Percentiles rank a stretch among this genome's conserved stretches.
Evolutionary conservation across 169 alveolate genomes (phyloP).

Genomic region (Perkinsus olseni): DNA sequence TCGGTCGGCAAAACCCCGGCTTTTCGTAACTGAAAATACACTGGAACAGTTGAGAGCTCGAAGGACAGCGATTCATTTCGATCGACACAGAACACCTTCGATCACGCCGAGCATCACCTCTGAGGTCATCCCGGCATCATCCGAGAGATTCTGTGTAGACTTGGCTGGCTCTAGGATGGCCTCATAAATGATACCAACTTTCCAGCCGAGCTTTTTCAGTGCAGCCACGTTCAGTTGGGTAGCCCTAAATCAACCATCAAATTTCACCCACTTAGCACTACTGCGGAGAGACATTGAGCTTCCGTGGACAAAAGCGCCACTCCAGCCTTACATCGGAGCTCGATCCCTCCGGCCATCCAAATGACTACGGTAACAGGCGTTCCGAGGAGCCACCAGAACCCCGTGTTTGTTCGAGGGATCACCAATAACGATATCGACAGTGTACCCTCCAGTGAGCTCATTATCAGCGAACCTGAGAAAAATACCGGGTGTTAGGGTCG

Average conservation of each 20-base stretch:
- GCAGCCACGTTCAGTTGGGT: not conserved
- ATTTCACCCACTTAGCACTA: too few relatives aligned
- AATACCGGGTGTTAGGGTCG: not conserved
- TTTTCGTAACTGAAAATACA: too few relatives aligned
- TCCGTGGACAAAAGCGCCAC: too few relatives aligned
- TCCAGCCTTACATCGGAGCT: not conserved
- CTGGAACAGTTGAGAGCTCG: too few relatives aligned
- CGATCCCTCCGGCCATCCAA: not conserved
- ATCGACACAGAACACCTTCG: too few relatives aligned
- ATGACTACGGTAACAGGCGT: not conserved
- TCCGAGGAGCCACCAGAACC: not conserved
- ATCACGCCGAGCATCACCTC: not conserved
- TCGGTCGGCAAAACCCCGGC: too few relatives aligned
- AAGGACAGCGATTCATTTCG: too few relatives aligned
- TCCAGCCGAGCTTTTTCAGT: not conserved
- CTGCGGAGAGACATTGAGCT: too few relatives aligned
- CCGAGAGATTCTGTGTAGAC: not conserved
- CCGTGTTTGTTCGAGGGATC: not conserved
- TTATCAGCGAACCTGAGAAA: not conserved
- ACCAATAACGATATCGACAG: not conserved
- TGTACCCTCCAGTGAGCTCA: not conserved
- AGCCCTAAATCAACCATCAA: not conserved
- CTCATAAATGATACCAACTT: not conserved
- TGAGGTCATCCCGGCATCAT: not conserved
- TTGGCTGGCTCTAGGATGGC: not conserved